A percentile compares a stretch with the other conserved stretches of the same genome.
Conservation (phyloP, 441 rosid genomes). For the Geranium incanum region DNA sequence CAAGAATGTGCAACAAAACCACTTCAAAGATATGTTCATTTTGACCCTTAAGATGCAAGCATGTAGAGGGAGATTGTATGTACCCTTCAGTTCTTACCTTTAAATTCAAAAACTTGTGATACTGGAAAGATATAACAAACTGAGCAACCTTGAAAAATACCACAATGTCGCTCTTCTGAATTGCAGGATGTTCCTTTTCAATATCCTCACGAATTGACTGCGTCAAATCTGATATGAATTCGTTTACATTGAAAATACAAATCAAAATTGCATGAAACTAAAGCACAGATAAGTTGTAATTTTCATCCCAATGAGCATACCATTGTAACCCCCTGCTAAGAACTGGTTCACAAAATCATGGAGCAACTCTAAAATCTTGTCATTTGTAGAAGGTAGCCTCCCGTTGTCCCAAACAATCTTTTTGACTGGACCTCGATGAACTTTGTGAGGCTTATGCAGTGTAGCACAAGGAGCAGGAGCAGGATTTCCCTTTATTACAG, state of each 20-base stretch:
- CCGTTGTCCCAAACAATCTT: slow-evolving; percentile 64
- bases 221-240: slow-evolving; percentile 60
- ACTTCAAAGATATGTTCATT: not conserved
- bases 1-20: not conserved
- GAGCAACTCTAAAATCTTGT: slow-evolving; percentile 51
- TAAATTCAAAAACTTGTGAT: slow-evolving; percentile 51
- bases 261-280: slow-evolving; percentile 8
- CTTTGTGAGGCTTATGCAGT: slow-evolving; percentile 42
- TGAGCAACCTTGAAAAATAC: slow-evolving; percentile 79
- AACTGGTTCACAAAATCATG: slow-evolving; percentile 79
- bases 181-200: slow-evolving; percentile 74
- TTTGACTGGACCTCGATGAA: slow-evolving; percentile 41
- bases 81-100: slow-evolving; percentile 40
- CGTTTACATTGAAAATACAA: slow-evolving; percentile 14
- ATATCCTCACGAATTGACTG: slow-evolving; percentile 77
- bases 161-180: slow-evolving; percentile 72
- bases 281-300: slow-evolving; percentile 4
- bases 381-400: slow-evolving; percentile 43
- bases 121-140: slow-evolving; percentile 72
- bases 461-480: slow-evolving; percentile 35
- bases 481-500: slow-evolving; percentile 65
- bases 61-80: not conserved
- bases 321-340: slow-evolving; percentile 82
- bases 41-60: not conserved
- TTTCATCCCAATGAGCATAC: slow-evolving; percentile 34